Conservation (phyloP, 371 early-diverging fungal species). For the Mortierella sp. region DNA sequence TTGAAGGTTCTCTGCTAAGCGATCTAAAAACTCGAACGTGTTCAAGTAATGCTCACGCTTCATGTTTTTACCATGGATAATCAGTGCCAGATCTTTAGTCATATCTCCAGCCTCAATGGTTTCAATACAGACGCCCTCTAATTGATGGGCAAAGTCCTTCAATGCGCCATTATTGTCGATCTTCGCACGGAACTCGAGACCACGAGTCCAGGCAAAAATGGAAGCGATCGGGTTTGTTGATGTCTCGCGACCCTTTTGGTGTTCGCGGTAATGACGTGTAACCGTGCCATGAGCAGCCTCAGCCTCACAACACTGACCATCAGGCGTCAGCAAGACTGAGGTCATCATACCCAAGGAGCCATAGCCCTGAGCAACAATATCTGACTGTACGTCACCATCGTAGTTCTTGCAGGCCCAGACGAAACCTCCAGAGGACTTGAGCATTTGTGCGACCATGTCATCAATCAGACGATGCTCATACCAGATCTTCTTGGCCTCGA, state of each 20-base stretch:
- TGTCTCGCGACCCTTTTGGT: conserved; percentile 88
- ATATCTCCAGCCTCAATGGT: conserved; percentile 85
- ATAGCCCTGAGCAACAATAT: conserved; percentile 93
- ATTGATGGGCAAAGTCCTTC: conserved; percentile 71
- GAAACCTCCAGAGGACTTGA: conserved; percentile 93
- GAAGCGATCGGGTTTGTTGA: conserved; percentile 96
- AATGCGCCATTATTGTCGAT: conserved; percentile 84
- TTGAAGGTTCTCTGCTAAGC: conserved; percentile 75
- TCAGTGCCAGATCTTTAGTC: conserved; percentile 96
- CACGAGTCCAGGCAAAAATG: conserved; percentile 97
- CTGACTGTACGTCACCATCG: conserved; percentile 94
- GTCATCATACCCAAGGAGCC: conserved; percentile 94
- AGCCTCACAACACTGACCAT: conserved; percentile 91
- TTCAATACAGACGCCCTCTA: conserved; percentile 88
- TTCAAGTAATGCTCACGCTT: conserved; percentile 81
- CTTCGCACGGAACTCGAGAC: conserved; percentile 91
- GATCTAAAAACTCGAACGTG: conserved; percentile 83
- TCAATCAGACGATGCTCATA: conserved; percentile 97
- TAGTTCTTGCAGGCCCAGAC: conserved; percentile 97
- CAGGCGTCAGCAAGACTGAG: conserved; percentile 91
- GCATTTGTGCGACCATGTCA: conserved; percentile 97
- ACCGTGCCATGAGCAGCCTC: conserved; percentile 98
- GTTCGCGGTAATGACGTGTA: conserved; percentile 95
- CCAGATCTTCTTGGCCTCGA: conserved; percentile 82
- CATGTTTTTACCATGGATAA: conserved; percentile 84